Evolutionary conservation across 148 eudicot genomes (phyloP).

Genomic region (Fagopyrum tataricum): DNA sequence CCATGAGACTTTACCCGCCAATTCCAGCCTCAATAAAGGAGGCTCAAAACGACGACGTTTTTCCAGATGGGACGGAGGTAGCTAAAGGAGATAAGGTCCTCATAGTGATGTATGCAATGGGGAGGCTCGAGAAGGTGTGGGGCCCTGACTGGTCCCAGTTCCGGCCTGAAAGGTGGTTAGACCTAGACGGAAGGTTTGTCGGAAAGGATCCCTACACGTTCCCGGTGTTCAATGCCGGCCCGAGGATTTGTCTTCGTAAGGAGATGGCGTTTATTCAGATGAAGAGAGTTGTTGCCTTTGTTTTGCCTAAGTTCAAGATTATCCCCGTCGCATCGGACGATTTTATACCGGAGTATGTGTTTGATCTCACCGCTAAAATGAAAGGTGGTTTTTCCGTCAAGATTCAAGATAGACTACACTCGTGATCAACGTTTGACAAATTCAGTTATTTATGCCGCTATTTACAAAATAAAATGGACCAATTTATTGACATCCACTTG

Average conservation of each 20-base stretch:
- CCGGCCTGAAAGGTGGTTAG: conserved; percentile 8
- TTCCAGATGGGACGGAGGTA: conserved; percentile 20
- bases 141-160: conserved; percentile 22
- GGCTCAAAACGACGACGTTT: conserved; percentile 13
- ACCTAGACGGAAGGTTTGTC: background rate
- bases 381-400: conserved; percentile 24
- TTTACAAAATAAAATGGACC: too few species aligned
- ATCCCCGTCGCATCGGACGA: conserved; percentile 8
- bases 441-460: too few species aligned
- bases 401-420: background rate
- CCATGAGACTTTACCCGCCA: conserved; percentile 14
- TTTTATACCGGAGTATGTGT: conserved; percentile 15
- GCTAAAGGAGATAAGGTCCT: conserved; percentile 15
- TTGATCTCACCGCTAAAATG: conserved; percentile 21
- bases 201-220: conserved; percentile 6
- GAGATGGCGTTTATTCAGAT: conserved; percentile 33
- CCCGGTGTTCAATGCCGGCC: conserved; percentile 28
- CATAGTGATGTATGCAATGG: conserved; percentile 11
- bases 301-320: conserved; percentile 17
- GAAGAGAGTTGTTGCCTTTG: conserved; percentile 22
- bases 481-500: too few species aligned
- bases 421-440: too few species aligned
- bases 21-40: background rate
- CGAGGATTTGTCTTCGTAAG: conserved; percentile 28
- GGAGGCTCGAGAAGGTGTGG: conserved; percentile 29